Evolutionary conservation across 2,329 filamentous ascomycete genomes (phyloP).

Genomic region (Monosporascus sp.): DNA sequence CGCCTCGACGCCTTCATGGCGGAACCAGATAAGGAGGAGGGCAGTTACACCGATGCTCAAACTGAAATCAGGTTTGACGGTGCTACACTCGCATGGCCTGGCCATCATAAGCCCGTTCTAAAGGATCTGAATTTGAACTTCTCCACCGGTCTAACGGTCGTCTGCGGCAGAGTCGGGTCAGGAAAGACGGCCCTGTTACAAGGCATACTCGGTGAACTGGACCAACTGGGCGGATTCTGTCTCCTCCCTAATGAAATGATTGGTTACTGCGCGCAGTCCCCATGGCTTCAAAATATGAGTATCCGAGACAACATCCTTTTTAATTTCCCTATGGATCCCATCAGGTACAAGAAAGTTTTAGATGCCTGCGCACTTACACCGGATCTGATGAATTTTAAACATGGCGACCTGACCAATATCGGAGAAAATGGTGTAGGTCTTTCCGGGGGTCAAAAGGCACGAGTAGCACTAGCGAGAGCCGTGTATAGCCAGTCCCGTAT

Average conservation of each 20-base stretch:
- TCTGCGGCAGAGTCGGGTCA: conserved; percentile 55
- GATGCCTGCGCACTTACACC: conserved; percentile 54
- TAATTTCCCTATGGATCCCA: conserved; percentile 48
- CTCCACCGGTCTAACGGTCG: conserved; percentile 44
- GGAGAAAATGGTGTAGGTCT: conserved; percentile 59
- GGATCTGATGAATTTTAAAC: conserved; percentile 51
- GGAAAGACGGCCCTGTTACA: conserved; percentile 59
- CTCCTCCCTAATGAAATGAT: conserved; percentile 44
- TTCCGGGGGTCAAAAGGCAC: conserved; percentile 58
- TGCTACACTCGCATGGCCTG: conserved; percentile 78
- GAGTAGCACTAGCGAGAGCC: conserved; percentile 58
- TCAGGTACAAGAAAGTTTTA: conserved; percentile 54
- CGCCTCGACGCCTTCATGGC: conserved; percentile 83
- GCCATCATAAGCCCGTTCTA: conserved; percentile 50
- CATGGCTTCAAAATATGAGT: conserved; percentile 62
- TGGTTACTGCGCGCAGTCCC: conserved; percentile 54
- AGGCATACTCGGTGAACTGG: conserved; percentile 58
- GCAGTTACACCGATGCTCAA: conserved; percentile 30
- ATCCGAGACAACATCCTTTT: conserved; percentile 62
- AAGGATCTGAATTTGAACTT: conserved; percentile 42
- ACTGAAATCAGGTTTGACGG: conserved; percentile 50
- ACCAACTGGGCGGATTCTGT: conserved; percentile 53
- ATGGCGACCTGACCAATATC: conserved; percentile 53
- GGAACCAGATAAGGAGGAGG: conserved; percentile 69
- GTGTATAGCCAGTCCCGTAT: conserved; percentile 54